Percentiles rank a stretch among this genome's conserved stretches.
Evolutionary conservation across 202 grass and related monocot genomes (phyloP).

Genomic region (Digitaria exilis): DNA sequence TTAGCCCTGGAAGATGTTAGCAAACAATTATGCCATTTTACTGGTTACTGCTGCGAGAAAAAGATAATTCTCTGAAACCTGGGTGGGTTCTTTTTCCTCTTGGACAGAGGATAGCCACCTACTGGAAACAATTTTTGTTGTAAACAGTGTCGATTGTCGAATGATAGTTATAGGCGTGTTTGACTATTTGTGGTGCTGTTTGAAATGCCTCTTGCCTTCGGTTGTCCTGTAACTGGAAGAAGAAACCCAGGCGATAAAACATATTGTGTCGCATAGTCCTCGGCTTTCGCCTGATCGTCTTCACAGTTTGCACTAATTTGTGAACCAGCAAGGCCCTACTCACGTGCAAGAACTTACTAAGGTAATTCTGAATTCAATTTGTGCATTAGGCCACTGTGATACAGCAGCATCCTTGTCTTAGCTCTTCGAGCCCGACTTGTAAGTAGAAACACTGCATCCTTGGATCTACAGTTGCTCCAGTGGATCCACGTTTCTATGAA

Average conservation of each 20-base stretch:
- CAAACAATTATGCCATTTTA: constrained; percentile 35
- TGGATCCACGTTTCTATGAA: not conserved
- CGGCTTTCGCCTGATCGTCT: no score
- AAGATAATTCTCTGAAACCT: constrained; percentile 21
- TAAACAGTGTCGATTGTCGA: constrained; percentile 11
- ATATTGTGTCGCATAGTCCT: not conserved
- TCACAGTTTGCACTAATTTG: no score
- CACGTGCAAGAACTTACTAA: not conserved
- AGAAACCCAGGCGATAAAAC: not conserved
- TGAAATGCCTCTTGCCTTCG: not conserved
- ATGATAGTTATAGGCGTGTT: constrained; percentile 6
- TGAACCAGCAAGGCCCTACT: no score
- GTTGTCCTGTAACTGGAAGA: not conserved
- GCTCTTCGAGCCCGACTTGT: not conserved
- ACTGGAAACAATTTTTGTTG: constrained; percentile 44
- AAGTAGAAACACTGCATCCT: not conserved
- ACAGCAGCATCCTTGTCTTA: not conserved
- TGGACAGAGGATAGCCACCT: not conserved
- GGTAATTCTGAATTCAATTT: not conserved
- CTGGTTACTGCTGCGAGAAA: not conserved
- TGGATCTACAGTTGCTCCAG: not conserved
- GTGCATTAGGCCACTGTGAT: not conserved
- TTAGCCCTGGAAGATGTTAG: constrained; percentile 37
- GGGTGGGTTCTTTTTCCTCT: not conserved
- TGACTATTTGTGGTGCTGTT: not conserved